Percentiles rank a stretch among this genome's conserved stretches.
These are phyloP conservation scores for Nakazawaea pomicola DNA, from an alignment of 805 yeast species.

Conservation along the genomic window DNA sequence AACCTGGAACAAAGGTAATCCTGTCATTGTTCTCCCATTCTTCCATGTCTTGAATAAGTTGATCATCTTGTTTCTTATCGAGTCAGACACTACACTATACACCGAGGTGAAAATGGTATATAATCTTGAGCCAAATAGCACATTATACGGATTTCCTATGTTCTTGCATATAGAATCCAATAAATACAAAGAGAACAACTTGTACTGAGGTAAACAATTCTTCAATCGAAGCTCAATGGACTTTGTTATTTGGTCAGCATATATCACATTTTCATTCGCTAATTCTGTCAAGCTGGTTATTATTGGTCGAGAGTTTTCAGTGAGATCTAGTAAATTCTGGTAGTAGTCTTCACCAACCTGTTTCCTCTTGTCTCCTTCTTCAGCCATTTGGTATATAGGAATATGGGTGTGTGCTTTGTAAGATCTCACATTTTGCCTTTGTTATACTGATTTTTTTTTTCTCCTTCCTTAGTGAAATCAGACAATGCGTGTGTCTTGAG, in stretches of 20 bases:
- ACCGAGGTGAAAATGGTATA: slow-evolving; percentile 69
- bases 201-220: slow-evolving; percentile 77
- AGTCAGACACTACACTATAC: slow-evolving; percentile 73
- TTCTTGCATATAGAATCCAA: slow-evolving; percentile 90
- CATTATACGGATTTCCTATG: slow-evolving; percentile 86
- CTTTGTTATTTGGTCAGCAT: slow-evolving; percentile 71
- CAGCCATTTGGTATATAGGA: no score
- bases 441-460: background rate
- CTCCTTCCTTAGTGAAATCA: background rate
- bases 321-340: slow-evolving; percentile 66
- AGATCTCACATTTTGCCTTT: background rate
- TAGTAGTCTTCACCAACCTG: slow-evolving; percentile 58
- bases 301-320: slow-evolving; percentile 86
- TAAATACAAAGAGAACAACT: slow-evolving; percentile 77
- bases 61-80: slow-evolving; percentile 66
- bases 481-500: no score
- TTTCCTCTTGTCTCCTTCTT: slow-evolving; percentile 13
- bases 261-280: slow-evolving; percentile 78
- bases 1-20: slow-evolving; percentile 64
- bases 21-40: slow-evolving; percentile 54
- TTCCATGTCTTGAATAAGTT: slow-evolving; percentile 89
- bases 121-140: slow-evolving; percentile 64
- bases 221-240: slow-evolving; percentile 72
- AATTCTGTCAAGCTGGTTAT: slow-evolving; percentile 78
- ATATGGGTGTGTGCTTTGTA: no score